phyloP scores from a whole-genome alignment of 768 basidiomycete species.

The Pulveroboletus sp. region DNA sequence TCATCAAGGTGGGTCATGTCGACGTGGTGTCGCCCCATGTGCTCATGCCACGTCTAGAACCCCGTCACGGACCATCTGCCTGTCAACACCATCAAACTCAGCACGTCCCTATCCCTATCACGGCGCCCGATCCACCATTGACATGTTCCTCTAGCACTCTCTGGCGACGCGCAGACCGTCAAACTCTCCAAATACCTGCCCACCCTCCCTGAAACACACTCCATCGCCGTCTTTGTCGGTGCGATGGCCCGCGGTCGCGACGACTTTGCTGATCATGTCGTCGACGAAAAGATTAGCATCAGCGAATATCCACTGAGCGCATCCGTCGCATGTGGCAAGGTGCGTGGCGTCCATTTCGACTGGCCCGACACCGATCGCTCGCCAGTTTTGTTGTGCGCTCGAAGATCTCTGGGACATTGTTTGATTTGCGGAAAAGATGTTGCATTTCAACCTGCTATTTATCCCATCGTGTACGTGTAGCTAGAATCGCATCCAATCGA shows the following conservation, averaged over 20 bases:
- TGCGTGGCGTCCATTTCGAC: slow-evolving; percentile 35
- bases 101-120: slow-evolving; percentile 45
- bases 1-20: slow-evolving; percentile 72
- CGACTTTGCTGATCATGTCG: slow-evolving; percentile 92
- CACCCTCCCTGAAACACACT: slow-evolving; percentile 82
- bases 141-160: slow-evolving; percentile 58
- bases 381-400: slow-evolving; percentile 83
- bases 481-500: slow-evolving; percentile 29
- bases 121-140: slow-evolving; percentile 2
- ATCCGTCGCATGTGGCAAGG: slow-evolving; percentile 96
- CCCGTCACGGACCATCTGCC: slow-evolving; percentile 94
- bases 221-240: slow-evolving; percentile 93
- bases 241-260: slow-evolving; percentile 97
- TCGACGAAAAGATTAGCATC: slow-evolving; percentile 96
- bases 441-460: slow-evolving; percentile 34
- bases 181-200: slow-evolving; percentile 82
- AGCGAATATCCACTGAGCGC: slow-evolving; percentile 92
- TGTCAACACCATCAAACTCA: slow-evolving; percentile 92
- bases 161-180: slow-evolving; percentile 83
- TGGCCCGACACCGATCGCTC: slow-evolving; percentile 1
- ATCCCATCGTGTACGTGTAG: slow-evolving; percentile 27
- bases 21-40: neutral
- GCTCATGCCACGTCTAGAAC: slow-evolving; percentile 52
- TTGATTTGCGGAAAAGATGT: too few species aligned
- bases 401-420: slow-evolving; percentile 97